These are phyloP conservation scores for Lolium multiflorum DNA, from an alignment of 176 grass and related monocot genomes.

Conservation along the genomic window DNA sequence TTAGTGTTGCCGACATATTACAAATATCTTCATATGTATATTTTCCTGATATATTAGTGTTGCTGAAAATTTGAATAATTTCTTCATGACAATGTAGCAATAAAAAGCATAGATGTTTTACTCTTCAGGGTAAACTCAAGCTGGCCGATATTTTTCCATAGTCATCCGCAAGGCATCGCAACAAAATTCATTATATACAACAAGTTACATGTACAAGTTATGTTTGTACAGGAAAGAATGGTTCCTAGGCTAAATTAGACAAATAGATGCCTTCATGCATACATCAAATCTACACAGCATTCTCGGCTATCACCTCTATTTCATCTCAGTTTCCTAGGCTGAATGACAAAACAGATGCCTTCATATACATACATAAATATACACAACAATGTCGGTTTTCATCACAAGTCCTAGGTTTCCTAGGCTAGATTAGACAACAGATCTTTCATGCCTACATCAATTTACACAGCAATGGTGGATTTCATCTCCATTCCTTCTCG, in stretches of 20 bases:
- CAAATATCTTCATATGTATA: too few species aligned
- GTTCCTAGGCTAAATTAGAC: constrained; percentile 20
- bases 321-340: not conserved
- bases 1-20: too few species aligned
- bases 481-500: constrained; percentile 15
- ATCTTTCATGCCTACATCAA: constrained; percentile 11
- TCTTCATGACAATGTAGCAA: not conserved
- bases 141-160: not conserved
- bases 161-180: not conserved
- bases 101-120: not conserved
- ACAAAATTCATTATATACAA: constrained; percentile 11
- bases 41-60: too few species aligned
- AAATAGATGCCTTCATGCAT: not conserved
- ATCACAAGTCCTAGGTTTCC: not conserved
- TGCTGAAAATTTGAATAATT: too few species aligned
- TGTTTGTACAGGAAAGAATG: constrained; percentile 19
- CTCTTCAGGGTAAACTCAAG: not conserved
- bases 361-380: not conserved
- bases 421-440: constrained; percentile 17
- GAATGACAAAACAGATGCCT: constrained; percentile 4
- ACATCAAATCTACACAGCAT: constrained; percentile 21
- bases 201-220: constrained; percentile 1
- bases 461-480: not conserved
- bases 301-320: not conserved
- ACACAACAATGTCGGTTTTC: not conserved